These are phyloP conservation scores for Leccinum subrobustum DNA, from an alignment of 1,284 basidiomycete species.

Conservation along the genomic window DNA sequence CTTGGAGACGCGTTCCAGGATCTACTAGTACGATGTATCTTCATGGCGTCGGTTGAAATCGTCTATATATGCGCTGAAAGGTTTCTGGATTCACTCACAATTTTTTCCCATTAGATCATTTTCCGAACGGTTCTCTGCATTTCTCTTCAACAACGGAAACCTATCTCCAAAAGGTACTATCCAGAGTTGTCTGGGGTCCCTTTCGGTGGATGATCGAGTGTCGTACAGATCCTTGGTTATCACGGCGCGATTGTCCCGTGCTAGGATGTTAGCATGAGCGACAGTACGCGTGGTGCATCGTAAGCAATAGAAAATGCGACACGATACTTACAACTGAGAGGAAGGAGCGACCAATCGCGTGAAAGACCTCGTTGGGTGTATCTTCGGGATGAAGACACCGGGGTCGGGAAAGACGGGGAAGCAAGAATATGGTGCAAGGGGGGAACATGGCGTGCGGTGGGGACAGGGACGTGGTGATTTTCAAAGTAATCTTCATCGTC, in stretches of 20 bases:
- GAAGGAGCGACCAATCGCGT: slow-evolving; percentile 67
- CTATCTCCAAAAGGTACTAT: background rate
- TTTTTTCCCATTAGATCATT: background rate
- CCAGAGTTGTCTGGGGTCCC: background rate
- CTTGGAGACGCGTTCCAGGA: slow-evolving; percentile 80
- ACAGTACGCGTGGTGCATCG: slow-evolving; percentile 12
- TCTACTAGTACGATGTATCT: slow-evolving; percentile 84
- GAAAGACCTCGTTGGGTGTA: slow-evolving; percentile 63
- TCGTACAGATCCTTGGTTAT: slow-evolving; percentile 69
- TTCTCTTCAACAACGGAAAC: background rate
- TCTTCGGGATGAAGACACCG: slow-evolving; percentile 73
- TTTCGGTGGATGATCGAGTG: background rate
- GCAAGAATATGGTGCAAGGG: slow-evolving; percentile 13
- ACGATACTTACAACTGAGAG: slow-evolving; percentile 61
- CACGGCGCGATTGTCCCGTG: slow-evolving; percentile 73
- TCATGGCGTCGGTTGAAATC: slow-evolving; percentile 60
- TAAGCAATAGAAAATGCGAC: slow-evolving; percentile 15
- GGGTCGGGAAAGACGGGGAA: slow-evolving; percentile 52
- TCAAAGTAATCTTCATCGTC: slow-evolving; percentile 76
- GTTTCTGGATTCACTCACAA: background rate
- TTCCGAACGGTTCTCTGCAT: background rate
- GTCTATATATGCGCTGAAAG: background rate
- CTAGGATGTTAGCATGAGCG: slow-evolving; percentile 3
- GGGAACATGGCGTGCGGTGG: slow-evolving; percentile 13
- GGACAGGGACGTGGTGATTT: slow-evolving; percentile 37